Percentiles rank a stretch among this genome's conserved stretches.
Conservation (phyloP, 305 asterid genomes). For the Fraxinus angustifolia region DNA sequence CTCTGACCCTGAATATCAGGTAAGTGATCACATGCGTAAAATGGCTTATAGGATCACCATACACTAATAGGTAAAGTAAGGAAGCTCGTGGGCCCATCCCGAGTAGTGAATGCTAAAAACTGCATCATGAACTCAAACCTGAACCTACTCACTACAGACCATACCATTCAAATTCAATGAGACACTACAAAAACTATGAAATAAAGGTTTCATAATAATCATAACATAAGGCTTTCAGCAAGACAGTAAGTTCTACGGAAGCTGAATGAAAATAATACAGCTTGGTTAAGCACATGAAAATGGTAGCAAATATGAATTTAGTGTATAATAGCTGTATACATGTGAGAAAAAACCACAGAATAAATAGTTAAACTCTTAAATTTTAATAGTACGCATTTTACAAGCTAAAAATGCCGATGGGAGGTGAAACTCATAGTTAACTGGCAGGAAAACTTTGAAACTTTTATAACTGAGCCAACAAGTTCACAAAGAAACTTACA, state of each 20-base stretch:
- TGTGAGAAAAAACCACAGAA: neutral
- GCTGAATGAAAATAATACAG: neutral
- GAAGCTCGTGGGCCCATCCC: neutral
- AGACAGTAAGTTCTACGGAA: neutral
- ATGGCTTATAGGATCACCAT: neutral
- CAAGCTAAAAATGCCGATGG: conserved; percentile 20
- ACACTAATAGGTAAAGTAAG: neutral
- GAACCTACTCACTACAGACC: neutral
- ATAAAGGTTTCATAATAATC: neutral
- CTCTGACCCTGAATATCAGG: neutral
- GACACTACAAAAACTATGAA: neutral
- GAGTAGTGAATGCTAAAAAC: neutral
- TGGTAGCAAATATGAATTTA: neutral
- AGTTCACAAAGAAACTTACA: conserved; percentile 15
- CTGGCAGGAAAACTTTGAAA: conserved; percentile 19
- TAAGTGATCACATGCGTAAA: neutral
- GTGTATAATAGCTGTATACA: neutral
- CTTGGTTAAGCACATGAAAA: neutral
- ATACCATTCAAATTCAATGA: neutral
- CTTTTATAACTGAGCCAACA: conserved; percentile 11
- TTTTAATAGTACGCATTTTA: conserved; percentile 16
- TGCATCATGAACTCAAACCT: neutral
- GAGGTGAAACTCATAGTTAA: conserved; percentile 9
- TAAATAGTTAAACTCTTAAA: neutral
- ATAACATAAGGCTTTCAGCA: neutral